Conservation (phyloP, 2,329 filamentous ascomycete genomes). For the Arthrobotrys sphaeroides region DNA sequence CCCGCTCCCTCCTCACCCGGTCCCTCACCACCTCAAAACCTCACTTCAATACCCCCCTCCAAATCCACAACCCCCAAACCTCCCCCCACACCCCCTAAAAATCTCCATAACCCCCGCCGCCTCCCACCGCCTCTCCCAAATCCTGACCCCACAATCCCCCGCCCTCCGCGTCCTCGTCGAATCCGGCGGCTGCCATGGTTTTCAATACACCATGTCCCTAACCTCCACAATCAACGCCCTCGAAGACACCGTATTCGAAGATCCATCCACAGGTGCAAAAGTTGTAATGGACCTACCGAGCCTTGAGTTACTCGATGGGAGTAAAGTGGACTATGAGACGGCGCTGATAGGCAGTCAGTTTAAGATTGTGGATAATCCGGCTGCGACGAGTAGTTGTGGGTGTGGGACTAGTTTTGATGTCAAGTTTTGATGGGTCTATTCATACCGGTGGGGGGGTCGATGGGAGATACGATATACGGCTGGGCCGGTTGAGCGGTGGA, state of each 20-base stretch:
- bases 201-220: conserved; percentile 94
- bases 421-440: conserved; percentile 66
- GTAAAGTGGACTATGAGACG: conserved; percentile 95
- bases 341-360: conserved; percentile 96
- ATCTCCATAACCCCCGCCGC: conserved; percentile 56
- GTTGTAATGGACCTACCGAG: conserved; percentile 89
- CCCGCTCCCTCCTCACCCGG: conserved; percentile 17
- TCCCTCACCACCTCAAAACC: background rate
- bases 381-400: conserved; percentile 91
- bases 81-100: conserved; percentile 24
- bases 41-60: too few species aligned
- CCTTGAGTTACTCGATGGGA: conserved; percentile 86
- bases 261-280: conserved; percentile 72
- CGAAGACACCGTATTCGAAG: conserved; percentile 89
- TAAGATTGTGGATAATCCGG: conserved; percentile 92
- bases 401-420: conserved; percentile 99
- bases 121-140: conserved; percentile 73
- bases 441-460: background rate
- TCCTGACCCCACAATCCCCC: conserved; percentile 79
- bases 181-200: conserved; percentile 94
- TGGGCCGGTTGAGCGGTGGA: too few species aligned
- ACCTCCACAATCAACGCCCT: conserved; percentile 72
- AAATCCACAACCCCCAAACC: conserved; percentile 55
- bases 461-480: too few species aligned
- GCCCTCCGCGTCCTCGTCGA: conserved; percentile 90